Conservation (phyloP, 257 asterid species). For the Leonotis leonurus region DNA sequence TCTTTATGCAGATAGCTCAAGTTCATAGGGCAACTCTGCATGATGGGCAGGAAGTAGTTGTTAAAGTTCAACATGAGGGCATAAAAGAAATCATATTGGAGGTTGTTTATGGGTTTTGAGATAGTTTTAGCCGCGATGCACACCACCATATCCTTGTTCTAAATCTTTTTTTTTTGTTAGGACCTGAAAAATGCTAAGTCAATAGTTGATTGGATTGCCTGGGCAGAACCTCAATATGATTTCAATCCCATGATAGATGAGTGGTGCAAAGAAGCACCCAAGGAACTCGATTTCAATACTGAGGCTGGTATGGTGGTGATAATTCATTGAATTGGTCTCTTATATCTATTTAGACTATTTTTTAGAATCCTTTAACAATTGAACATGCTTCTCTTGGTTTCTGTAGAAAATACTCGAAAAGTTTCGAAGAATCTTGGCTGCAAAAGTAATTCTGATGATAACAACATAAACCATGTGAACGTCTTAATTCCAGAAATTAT, state of each 20-base stretch:
- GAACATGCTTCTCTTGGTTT: conserved; percentile 28
- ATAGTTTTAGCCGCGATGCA: conserved; percentile 4
- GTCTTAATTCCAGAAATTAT: conserved; percentile 92
- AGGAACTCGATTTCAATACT: conserved; percentile 79
- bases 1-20: conserved; percentile 82
- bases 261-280: conserved; percentile 99
- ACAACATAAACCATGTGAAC: conserved; percentile 52
- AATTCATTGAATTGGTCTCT: conserved; percentile 5
- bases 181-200: conserved; percentile 93
- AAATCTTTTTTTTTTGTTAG: conserved; percentile 34
- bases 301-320: conserved; percentile 74
- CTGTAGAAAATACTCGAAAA: conserved; percentile 65
- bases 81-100: conserved; percentile 79
- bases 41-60: conserved; percentile 80
- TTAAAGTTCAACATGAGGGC: conserved; percentile 94
- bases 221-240: conserved; percentile 97
- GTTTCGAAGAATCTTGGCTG: conserved; percentile 78
- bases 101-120: conserved; percentile 34
- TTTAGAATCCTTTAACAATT: conserved; percentile 13
- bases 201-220: conserved; percentile 94
- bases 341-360: conserved; percentile 8
- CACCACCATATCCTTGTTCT: conserved; percentile 6
- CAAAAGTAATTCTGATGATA: conserved; percentile 35
- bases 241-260: conserved; percentile 96
- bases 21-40: conserved; percentile 90